phyloP scores from a whole-genome alignment of 257 asterid genomes.

The Misopates orontium region DNA sequence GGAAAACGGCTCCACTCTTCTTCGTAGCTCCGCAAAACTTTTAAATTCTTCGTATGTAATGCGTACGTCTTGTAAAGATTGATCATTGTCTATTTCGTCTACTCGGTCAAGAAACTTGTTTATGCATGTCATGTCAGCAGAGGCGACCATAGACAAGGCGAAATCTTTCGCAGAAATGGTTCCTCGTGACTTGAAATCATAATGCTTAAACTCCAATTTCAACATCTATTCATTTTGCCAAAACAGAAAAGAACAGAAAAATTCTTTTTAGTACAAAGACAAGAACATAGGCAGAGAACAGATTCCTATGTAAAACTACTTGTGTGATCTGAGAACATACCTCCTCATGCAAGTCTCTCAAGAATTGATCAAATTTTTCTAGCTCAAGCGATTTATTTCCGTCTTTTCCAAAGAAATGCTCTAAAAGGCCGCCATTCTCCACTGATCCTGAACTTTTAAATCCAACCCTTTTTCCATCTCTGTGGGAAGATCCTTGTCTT shows the following conservation, averaged over 20 bases:
- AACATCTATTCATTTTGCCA: conserved; percentile 54
- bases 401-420: conserved; percentile 78
- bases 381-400: conserved; percentile 66
- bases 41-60: conserved; percentile 70
- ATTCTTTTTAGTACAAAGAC: background rate
- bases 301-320: background rate
- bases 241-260: conserved; percentile 1
- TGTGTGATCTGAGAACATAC: conserved; percentile 29
- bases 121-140: conserved; percentile 83
- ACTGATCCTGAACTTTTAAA: conserved; percentile 69
- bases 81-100: conserved; percentile 58
- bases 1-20: conserved; percentile 59
- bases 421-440: conserved; percentile 75
- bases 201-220: conserved; percentile 78
- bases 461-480: conserved; percentile 75
- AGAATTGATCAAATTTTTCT: conserved; percentile 63
- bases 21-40: conserved; percentile 65
- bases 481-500: conserved; percentile 81
- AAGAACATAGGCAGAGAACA: background rate
- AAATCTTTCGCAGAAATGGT: conserved; percentile 80
- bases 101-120: conserved; percentile 77
- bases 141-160: conserved; percentile 71
- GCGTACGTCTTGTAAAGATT: conserved; percentile 50
- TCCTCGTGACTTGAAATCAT: conserved; percentile 75
- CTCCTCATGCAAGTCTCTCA: conserved; percentile 81